Evolutionary conservation across 2,329 filamentous ascomycete species (phyloP).

Genomic region (Salinomyces thailandicus): DNA sequence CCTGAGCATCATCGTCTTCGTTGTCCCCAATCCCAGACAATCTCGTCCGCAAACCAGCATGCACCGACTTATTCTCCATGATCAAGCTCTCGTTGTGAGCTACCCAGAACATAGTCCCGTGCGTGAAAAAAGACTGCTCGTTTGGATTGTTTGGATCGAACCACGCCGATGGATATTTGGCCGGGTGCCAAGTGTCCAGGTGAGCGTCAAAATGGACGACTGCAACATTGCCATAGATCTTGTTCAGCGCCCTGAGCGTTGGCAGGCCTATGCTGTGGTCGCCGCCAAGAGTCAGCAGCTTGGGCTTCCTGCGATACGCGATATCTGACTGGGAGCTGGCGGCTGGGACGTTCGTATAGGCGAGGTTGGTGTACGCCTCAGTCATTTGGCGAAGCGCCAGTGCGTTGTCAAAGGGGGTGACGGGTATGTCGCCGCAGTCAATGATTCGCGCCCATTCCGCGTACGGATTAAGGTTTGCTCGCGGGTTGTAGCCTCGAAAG

Average conservation of each 20-base stretch:
- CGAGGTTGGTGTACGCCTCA: constrained; percentile 63
- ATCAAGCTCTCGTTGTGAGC: constrained; percentile 73
- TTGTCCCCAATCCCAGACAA: constrained; percentile 60
- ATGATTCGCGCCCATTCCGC: constrained; percentile 64
- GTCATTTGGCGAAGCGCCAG: constrained; percentile 77
- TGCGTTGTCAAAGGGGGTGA: constrained; percentile 77
- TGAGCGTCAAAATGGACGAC: constrained; percentile 50
- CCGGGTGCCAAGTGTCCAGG: constrained; percentile 77
- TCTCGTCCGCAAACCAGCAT: constrained; percentile 72
- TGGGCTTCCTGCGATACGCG: constrained; percentile 34
- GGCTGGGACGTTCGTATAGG: constrained; percentile 30
- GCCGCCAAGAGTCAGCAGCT: constrained; percentile 39
- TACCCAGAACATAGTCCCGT: constrained; percentile 88
- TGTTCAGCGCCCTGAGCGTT: constrained; percentile 39
- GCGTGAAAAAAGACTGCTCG: constrained; percentile 66
- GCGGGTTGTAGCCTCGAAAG: constrained; percentile 71
- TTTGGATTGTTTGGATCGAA: constrained; percentile 38
- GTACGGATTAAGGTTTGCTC: constrained; percentile 77
- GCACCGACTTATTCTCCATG: constrained; percentile 61
- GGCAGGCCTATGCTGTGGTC: constrained; percentile 43
- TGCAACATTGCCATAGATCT: constrained; percentile 35
- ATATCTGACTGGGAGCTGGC: constrained; percentile 29
- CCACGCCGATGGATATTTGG: constrained; percentile 72
- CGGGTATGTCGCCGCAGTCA: constrained; percentile 84
- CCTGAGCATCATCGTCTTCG: constrained; percentile 60